Evolutionary conservation across 139 green algal species (phyloP).

Genomic region (Tetratostichococcus sp.): DNA sequence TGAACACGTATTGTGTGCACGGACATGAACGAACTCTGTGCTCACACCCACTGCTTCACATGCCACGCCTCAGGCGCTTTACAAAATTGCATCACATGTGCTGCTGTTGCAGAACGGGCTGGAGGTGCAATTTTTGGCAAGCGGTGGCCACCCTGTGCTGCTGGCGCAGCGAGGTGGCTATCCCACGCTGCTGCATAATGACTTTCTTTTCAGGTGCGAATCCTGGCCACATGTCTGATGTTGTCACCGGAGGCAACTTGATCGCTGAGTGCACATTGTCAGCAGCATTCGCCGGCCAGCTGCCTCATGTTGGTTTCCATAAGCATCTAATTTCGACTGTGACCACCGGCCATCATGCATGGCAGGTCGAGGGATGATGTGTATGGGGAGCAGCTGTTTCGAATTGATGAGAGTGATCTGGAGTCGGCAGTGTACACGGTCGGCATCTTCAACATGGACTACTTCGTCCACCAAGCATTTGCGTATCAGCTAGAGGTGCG

Average conservation of each 20-base stretch:
- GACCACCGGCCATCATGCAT: too few species aligned
- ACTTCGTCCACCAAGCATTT: conserved; percentile 14
- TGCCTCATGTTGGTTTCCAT: too few species aligned
- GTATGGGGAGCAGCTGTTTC: conserved; percentile 8
- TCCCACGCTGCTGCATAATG: conserved; percentile 30
- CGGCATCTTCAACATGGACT: conserved; percentile 34
- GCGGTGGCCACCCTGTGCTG: conserved; percentile 22
- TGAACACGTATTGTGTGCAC: too few species aligned
- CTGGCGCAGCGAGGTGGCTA: conserved; percentile 8
- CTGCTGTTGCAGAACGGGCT: neutral
- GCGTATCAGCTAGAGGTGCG: conserved; percentile 11
- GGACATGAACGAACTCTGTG: too few species aligned
- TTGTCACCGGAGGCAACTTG: too few species aligned
- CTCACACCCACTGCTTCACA: too few species aligned
- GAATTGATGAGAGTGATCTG: conserved; percentile 2
- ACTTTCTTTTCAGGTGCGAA: conserved; percentile 26
- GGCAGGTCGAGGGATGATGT: neutral
- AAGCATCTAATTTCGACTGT: too few species aligned
- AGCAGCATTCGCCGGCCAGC: too few species aligned
- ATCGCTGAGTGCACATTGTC: too few species aligned
- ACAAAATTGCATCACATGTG: too few species aligned
- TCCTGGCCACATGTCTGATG: too few species aligned
- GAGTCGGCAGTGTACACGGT: conserved; percentile 16
- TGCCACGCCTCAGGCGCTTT: too few species aligned
- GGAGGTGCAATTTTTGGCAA: neutral